Evolutionary conservation across 148 eudicot genomes (phyloP).

Genomic region (Vaccinium myrtillus): DNA sequence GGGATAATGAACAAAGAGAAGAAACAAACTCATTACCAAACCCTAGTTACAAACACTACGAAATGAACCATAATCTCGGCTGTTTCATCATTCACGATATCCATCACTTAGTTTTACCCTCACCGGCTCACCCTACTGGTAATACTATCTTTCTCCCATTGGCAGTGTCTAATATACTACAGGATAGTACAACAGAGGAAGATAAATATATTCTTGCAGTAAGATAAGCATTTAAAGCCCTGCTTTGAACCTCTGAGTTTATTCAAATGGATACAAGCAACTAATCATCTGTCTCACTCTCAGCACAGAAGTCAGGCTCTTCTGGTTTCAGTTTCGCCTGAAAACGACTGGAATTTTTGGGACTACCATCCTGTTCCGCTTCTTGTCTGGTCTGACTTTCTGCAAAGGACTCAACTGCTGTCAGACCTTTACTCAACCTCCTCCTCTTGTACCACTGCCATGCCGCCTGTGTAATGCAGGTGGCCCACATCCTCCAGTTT

Average conservation of each 20-base stretch:
- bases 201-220: background rate
- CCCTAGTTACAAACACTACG: background rate
- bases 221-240: background rate
- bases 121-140: background rate
- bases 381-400: constrained; percentile 27
- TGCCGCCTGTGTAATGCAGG: constrained; percentile 83
- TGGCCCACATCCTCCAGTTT: constrained; percentile 89
- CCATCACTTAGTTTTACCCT: background rate
- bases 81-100: background rate
- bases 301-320: constrained; percentile 67
- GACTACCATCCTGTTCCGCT: constrained; percentile 19
- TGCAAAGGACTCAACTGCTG: constrained; percentile 21
- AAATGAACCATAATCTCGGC: background rate
- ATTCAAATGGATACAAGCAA: too few species aligned
- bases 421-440: constrained; percentile 42
- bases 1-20: background rate
- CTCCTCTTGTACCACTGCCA: constrained; percentile 73
- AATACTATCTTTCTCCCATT: background rate
- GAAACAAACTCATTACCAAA: background rate
- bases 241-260: background rate
- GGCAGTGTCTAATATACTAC: background rate
- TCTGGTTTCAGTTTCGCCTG: constrained; percentile 60
- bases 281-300: constrained; percentile 45
- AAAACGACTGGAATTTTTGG: constrained; percentile 26
- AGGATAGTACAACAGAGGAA: background rate